Base-by-base conservation (phyloP, 2,329 filamentous ascomycete genomes). In the Trichoderma polysporum region DNA sequence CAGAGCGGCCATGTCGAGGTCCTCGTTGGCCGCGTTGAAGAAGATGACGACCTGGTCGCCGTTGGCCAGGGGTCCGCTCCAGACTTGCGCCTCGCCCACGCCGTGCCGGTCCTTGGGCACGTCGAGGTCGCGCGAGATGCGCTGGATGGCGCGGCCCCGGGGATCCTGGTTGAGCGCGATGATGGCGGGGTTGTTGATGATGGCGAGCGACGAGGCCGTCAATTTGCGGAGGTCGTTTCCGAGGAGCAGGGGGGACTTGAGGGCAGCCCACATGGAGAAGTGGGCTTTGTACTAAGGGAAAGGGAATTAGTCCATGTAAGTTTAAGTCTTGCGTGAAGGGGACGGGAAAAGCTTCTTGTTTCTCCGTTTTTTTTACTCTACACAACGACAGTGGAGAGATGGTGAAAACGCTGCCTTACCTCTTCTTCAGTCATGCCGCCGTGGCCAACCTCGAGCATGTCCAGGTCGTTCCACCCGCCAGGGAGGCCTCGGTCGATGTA, bases 251-350 rank as follows among this genome's bases (percentile, higher is more conserved):
- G 81, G 80, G 0, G 79, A 80, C 69, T 82, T 82, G 54, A 82
- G 76, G 57, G 81, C 79, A 0, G 80, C 78, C 80, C 80, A 83
- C 70, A 82, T 79, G 25, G 80, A 74, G 56, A 82, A 81, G 68
- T 83, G 81, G 25, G 79, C 62, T 56, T 66, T 66, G 56, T 68
- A 66, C 56, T 66, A 17, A 5, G 2, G 1, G 4, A 2, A 8
- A n/a, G 4, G 4, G 35, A 17, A 39, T 45, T 2, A 25, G 47
- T 50, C 10, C 15, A n/a, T 61, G 45, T 41, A 29, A 62, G 59
- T 61, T n/a, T 2, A 19, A 35, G 13, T 2, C 9, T n/a, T n/a
- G n/a, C n/a, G n/a, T n/a, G n/a, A n/a, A n/a, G n/a, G n/a, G n/a
- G n/a, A n/a, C n/a, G n/a, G n/a, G n/a, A n/a, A n/a, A n/a, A n/a